Evolutionary conservation across 2,329 filamentous ascomycete genomes (phyloP).

Genomic region (Hymenoscyphus infarciens): DNA sequence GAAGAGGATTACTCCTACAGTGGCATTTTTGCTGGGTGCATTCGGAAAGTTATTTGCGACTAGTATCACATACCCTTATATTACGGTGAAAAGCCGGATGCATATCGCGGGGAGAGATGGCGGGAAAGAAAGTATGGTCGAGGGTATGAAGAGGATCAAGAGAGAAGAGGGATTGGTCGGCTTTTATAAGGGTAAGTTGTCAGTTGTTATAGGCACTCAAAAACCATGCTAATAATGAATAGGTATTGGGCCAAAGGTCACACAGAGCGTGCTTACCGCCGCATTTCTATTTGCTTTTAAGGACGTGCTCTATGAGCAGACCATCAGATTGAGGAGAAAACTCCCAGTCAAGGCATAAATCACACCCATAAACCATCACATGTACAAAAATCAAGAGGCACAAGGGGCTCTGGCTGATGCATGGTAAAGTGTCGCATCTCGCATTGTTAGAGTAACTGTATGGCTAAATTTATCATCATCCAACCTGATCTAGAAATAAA

Average conservation of each 20-base stretch:
- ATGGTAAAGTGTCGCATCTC: not conserved
- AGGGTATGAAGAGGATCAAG: conserved; percentile 74
- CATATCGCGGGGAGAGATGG: conserved; percentile 78
- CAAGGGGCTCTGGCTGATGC: not conserved
- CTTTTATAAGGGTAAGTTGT: conserved; percentile 77
- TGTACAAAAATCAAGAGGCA: not conserved
- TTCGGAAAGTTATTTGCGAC: conserved; percentile 94
- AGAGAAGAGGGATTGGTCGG: conserved; percentile 87
- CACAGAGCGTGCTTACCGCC: conserved; percentile 93
- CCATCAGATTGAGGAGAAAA: conserved; percentile 57
- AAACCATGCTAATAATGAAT: conserved; percentile 1
- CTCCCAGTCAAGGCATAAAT: conserved; percentile 26
- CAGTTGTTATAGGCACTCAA: not conserved
- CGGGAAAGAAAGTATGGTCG: conserved; percentile 76
- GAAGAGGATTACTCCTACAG: conserved; percentile 70
- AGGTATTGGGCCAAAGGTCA: conserved; percentile 96
- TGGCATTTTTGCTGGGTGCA: conserved; percentile 89
- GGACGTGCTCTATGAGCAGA: conserved; percentile 87
- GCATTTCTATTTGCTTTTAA: conserved; percentile 98
- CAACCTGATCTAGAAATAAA: not conserved
- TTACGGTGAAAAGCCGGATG: conserved; percentile 97
- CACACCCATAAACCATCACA: not conserved
- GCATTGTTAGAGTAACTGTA: not conserved
- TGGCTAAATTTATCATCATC: not conserved
- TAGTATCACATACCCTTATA: conserved; percentile 93